Evolutionary conservation across 208 protist genomes (phyloP).

Genomic region (Acanthamoeba royreba): DNA sequence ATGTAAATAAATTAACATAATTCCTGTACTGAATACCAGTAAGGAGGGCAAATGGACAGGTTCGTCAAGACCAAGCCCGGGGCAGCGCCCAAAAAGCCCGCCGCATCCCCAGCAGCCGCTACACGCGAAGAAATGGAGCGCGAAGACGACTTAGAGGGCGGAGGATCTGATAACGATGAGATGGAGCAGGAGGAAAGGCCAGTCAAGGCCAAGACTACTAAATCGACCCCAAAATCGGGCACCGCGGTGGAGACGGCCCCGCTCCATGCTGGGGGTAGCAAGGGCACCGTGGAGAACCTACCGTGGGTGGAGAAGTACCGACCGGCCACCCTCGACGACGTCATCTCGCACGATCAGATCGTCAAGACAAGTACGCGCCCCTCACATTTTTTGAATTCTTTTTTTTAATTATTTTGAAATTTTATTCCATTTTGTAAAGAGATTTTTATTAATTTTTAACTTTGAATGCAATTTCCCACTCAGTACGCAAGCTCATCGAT

Average conservation of each 20-base stretch:
- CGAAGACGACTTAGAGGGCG: background rate
- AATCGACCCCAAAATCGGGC: background rate
- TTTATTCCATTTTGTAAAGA: too few species aligned
- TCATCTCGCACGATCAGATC: conserved; percentile 92
- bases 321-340: conserved; percentile 84
- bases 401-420: too few species aligned
- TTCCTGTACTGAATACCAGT: too few species aligned
- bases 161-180: background rate
- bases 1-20: too few species aligned
- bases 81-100: background rate
- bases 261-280: background rate
- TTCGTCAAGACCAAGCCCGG: background rate
- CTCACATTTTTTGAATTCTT: background rate
- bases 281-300: conserved; percentile 29
- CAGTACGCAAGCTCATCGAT: conserved; percentile 84
- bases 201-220: too few species aligned
- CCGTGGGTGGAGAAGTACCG: conserved; percentile 96
- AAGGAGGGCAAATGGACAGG: background rate
- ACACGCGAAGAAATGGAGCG: background rate
- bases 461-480: background rate
- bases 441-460: conserved; percentile 44
- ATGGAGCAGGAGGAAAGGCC: too few species aligned
- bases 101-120: background rate
- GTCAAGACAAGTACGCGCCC: conserved; percentile 76
- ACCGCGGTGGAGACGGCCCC: too few species aligned